These are phyloP conservation scores for Abortiporus biennis DNA, from an alignment of 1,284 basidiomycete genomes.

Conservation along the genomic window DNA sequence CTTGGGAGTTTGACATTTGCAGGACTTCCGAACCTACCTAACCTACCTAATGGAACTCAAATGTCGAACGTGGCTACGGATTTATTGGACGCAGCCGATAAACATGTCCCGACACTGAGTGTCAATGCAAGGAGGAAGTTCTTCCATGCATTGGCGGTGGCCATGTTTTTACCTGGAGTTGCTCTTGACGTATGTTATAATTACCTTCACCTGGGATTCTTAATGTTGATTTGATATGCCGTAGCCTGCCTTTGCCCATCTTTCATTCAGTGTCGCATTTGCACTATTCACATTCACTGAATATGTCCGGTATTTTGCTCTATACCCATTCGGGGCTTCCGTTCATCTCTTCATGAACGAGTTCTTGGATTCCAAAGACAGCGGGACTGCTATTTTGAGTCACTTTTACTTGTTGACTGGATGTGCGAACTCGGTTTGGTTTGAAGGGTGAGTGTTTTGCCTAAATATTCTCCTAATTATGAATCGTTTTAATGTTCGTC, in stretches of 20 bases:
- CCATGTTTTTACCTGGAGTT: conserved; percentile 95
- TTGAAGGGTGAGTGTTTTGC: conserved; percentile 87
- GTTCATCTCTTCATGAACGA: conserved; percentile 97
- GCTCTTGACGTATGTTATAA: conserved; percentile 76
- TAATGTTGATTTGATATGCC: conserved; percentile 7
- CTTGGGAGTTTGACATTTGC: conserved; percentile 40
- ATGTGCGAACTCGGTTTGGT: conserved; percentile 91
- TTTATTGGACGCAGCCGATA: conserved; percentile 81
- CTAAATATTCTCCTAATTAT: conserved; percentile 6
- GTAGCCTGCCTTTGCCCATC: conserved; percentile 93
- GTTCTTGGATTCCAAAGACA: conserved; percentile 94
- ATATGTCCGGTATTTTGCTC: conserved; percentile 96
- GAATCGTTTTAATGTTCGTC: not conserved
- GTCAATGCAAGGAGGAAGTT: conserved; percentile 96
- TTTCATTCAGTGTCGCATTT: conserved; percentile 92
- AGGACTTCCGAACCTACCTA: conserved; percentile 47
- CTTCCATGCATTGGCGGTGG: conserved; percentile 93
- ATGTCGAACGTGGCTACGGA: conserved; percentile 71
- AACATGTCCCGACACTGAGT: conserved; percentile 82
- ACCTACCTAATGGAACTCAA: conserved; percentile 30
- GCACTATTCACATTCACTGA: conserved; percentile 93
- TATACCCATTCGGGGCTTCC: conserved; percentile 92
- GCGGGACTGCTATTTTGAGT: conserved; percentile 92
- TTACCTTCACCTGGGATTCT: conserved; percentile 12
- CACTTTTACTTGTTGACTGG: conserved; percentile 97